Base-by-base conservation (phyloP, 1,139 yeast species). In the Debaryomyces subglobosus region DNA sequence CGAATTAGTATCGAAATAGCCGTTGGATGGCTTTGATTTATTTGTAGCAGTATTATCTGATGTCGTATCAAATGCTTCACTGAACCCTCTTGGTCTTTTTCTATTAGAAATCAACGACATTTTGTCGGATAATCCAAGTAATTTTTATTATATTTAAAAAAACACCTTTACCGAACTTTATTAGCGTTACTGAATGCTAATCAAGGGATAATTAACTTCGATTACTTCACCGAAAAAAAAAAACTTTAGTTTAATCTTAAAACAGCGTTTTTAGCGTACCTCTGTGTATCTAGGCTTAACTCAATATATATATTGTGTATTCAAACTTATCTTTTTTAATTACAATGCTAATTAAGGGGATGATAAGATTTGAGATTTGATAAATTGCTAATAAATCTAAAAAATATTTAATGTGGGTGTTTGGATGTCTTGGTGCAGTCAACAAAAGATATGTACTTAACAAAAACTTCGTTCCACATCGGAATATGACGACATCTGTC, bases 31-130 rank as follows among this genome's bases (percentile, higher is more conserved):
- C 25, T 38, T 36, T 15, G 34, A 38, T n/a, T 42, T 43, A n/a
- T 36, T 42, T 32, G 24, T 16, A 13, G 47, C 38, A 18, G 49
- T 39, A 20, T 40, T 46, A 39, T 43, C 47, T 33, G 48, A 38
- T 44, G 45, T 53, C 53, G 52, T 57, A 50, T 67, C 74, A 53
- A 72, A 71, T 33, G 69, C 64, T 49, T 71, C 79, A 54, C 78
- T 71, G 55, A 75, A 72, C 29, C 79, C 79, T 60, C 81, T 69
- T 36, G 81, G 79, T 54, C 81, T 64, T 53, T 76, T 76, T 53
- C 81, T 60, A 56, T 75, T 75, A 34, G 74, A 63, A 25, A 73
- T 69, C 53, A 71, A 49, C 10, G 74, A 68, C 73, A 63, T 63
- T 13, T 18, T 38, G 41, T n/a, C 42, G 7, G 20, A 9, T 29